Percentiles rank a stretch among this genome's conserved stretches.
phyloP scores from a whole-genome alignment of 306 rosid species.

The Inga laurina region DNA sequence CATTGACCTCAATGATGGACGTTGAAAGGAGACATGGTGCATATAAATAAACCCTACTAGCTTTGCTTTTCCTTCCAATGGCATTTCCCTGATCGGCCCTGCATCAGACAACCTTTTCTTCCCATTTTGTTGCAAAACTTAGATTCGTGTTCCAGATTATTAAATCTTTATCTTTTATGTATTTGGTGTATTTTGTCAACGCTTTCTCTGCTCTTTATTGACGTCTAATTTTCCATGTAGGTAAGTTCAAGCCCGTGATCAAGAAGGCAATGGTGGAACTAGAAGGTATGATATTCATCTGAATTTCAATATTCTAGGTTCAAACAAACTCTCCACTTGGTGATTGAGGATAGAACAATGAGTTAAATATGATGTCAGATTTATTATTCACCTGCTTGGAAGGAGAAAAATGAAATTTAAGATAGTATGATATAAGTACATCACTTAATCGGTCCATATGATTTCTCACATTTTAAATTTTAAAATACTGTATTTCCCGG shows the following conservation, averaged over 20 bases:
- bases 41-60: not conserved
- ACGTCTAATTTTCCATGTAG: constrained; percentile 47
- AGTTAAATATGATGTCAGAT: constrained; percentile 2
- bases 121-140: not conserved
- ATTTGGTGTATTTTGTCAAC: constrained; percentile 24
- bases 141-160: not conserved
- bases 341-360: not conserved
- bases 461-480: constrained; percentile 12
- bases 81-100: not conserved
- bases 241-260: constrained; percentile 98
- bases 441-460: not conserved
- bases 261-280: constrained; percentile 99
- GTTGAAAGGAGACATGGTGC: constrained; percentile 99
- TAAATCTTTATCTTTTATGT: not conserved
- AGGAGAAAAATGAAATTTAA: constrained; percentile 1
- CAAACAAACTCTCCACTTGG: not conserved
- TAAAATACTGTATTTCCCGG: constrained; percentile 3
- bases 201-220: constrained; percentile 9
- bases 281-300: constrained; percentile 58
- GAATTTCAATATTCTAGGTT: not conserved
- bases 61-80: constrained; percentile 8
- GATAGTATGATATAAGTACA: not conserved
- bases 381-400: not conserved
- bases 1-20: constrained; percentile 90
- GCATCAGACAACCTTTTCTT: constrained; percentile 2